Conservation (phyloP, 345 rosid species). For the Litchi chinensis region DNA sequence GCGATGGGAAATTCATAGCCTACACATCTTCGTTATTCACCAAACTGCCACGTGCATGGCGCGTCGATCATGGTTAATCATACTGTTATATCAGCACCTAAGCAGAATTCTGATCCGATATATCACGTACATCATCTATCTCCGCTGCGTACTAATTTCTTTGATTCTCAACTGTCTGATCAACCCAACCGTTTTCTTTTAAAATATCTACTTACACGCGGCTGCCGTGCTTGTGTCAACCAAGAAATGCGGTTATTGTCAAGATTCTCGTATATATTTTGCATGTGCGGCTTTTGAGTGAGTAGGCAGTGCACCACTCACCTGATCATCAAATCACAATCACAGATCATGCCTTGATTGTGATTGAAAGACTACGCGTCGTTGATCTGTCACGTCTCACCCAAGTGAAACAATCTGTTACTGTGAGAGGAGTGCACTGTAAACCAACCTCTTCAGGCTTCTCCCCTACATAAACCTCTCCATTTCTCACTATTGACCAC, state of each 20-base stretch:
- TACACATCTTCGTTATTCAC: neutral
- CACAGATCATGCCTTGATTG: neutral
- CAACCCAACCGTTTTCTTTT: neutral
- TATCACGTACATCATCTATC: too few relatives aligned
- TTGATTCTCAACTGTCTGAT: neutral
- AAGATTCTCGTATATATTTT: too few relatives aligned
- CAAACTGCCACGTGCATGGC: neutral
- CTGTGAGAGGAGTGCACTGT: neutral
- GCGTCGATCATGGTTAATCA: neutral
- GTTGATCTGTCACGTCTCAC: neutral
- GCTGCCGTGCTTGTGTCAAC: neutral
- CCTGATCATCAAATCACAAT: neutral
- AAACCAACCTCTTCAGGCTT: neutral
- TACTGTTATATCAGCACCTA: too few relatives aligned
- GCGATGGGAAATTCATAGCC: neutral
- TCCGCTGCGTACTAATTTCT: neutral
- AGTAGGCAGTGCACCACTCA: neutral
- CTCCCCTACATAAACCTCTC: neutral
- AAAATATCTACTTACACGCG: neutral
- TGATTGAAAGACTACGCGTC: neutral
- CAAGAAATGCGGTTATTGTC: neutral
- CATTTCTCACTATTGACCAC: neutral
- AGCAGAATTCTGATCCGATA: too few relatives aligned
- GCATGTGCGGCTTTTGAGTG: neutral
- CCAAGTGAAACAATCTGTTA: neutral